Percentiles rank a stretch among this genome's conserved stretches.
Conservation (phyloP, 208 protist species). For the Trypanosomatidae sp. region DNA sequence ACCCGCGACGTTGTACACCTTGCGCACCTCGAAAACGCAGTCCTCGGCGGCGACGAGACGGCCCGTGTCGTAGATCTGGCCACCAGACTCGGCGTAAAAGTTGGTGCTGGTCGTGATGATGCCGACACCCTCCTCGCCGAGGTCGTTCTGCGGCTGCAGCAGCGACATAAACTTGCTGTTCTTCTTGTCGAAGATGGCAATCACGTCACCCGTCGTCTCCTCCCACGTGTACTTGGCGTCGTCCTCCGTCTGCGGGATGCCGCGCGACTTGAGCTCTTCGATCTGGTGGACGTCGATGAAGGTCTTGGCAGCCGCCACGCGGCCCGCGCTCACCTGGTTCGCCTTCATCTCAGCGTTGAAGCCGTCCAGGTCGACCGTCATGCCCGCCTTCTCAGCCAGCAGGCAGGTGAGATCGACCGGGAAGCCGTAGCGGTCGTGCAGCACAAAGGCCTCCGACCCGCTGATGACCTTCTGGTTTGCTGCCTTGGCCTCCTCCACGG, state of each 20-base stretch:
- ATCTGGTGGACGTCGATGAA: conserved; percentile 88
- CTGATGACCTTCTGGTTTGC: conserved; percentile 66
- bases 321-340: conserved; percentile 62
- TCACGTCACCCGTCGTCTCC: conserved; percentile 70
- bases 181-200: conserved; percentile 90
- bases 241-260: conserved; percentile 94
- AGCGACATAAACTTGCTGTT: conserved; percentile 66
- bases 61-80: conserved; percentile 97
- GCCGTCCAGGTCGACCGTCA: conserved; percentile 84
- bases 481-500: conserved; percentile 69
- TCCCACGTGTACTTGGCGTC: conserved; percentile 94
- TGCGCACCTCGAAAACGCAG: conserved; percentile 86
- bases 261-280: conserved; percentile 77
- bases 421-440: conserved; percentile 98
- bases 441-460: conserved; percentile 90
- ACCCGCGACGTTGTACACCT: conserved; percentile 94
- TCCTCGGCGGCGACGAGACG: conserved; percentile 74
- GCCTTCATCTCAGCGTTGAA: conserved; percentile 90
- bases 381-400: conserved; percentile 96
- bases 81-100: conserved; percentile 98
- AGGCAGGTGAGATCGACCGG: conserved; percentile 97
- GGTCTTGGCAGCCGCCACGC: conserved; percentile 80
- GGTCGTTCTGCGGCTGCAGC: conserved; percentile 40
- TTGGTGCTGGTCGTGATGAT: conserved; percentile 95
- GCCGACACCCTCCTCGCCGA: conserved; percentile 71